Conservation (phyloP, 2,329 filamentous ascomycete genomes). For the Cephalotrichum gorgonifer region DNA sequence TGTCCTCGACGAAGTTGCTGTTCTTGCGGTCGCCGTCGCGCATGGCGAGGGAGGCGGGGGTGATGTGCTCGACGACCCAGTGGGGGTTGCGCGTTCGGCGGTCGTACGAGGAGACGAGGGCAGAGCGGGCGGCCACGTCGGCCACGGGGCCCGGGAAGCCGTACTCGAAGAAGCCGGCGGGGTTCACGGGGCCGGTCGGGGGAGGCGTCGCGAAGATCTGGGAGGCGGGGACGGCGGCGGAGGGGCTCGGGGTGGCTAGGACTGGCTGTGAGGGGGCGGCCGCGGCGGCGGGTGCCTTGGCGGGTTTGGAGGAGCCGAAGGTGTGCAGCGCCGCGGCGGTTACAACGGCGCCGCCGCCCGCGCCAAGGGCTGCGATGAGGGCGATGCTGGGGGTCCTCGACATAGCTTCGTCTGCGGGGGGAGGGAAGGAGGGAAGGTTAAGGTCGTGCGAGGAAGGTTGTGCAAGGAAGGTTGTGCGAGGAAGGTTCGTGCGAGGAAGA, state of each 20-base stretch:
- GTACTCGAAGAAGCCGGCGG: slow-evolving; percentile 69
- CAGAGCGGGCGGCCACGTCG: slow-evolving; percentile 67
- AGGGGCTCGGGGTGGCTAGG: slow-evolving; percentile 17
- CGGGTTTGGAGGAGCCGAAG: slow-evolving; percentile 27
- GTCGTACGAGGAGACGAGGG: slow-evolving; percentile 82
- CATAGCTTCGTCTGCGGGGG: slow-evolving; percentile 40
- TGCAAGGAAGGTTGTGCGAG: not conserved
- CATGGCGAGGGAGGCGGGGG: slow-evolving; percentile 65
- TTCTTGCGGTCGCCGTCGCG: slow-evolving; percentile 75
- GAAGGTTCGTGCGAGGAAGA: too few species aligned
- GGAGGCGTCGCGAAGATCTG: slow-evolving; percentile 34
- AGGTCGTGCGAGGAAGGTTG: not conserved
- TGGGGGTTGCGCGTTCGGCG: slow-evolving; percentile 82
- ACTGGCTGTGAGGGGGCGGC: slow-evolving; percentile 10
- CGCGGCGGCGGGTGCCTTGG: slow-evolving; percentile 16
- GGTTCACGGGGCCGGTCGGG: slow-evolving; percentile 49
- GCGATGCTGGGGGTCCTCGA: slow-evolving; percentile 64
- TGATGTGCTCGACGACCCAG: slow-evolving; percentile 97
- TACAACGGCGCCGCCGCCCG: slow-evolving; percentile 64
- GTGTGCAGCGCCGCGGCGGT: slow-evolving; percentile 57
- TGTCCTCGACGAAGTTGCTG: slow-evolving; percentile 76
- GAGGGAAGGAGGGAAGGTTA: not conserved
- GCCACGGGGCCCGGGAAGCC: slow-evolving; percentile 86
- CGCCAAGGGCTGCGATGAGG: slow-evolving; percentile 65
- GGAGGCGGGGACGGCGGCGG: slow-evolving; percentile 42